Conservation (phyloP, 192 early-diverging fungal genomes). For the Umbelopsis sp. region DNA sequence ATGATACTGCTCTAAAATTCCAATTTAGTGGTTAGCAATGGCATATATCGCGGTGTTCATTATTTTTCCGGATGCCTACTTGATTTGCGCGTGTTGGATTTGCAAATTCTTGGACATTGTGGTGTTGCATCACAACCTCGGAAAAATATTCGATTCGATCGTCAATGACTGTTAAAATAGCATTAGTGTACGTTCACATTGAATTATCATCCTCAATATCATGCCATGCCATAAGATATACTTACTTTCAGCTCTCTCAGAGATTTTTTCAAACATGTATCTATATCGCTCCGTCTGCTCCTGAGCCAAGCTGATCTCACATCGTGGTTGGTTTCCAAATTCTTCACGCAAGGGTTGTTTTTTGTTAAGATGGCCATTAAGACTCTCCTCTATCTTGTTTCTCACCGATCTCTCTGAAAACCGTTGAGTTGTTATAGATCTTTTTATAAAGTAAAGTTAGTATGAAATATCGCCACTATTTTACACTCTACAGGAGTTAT, state of each 20-base stretch:
- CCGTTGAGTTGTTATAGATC: slow-evolving; percentile 22
- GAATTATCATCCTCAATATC: too few relatives aligned
- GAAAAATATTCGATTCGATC: slow-evolving; percentile 61
- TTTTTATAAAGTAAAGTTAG: background rate
- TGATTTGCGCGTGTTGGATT: slow-evolving; percentile 35
- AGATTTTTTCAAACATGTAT: slow-evolving; percentile 81
- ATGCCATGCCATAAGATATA: too few relatives aligned
- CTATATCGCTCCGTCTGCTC: slow-evolving; percentile 61
- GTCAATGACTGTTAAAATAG: slow-evolving; percentile 34
- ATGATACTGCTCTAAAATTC: slow-evolving; percentile 55
- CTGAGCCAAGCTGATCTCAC: slow-evolving; percentile 29
- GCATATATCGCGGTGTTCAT: background rate
- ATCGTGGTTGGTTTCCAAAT: slow-evolving; percentile 11
- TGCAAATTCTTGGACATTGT: slow-evolving; percentile 32
- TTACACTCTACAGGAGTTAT: background rate
- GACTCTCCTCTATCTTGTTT: slow-evolving; percentile 53
- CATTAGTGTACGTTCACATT: too few relatives aligned
- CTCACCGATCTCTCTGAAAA: slow-evolving; percentile 48
- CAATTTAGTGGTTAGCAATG: background rate
- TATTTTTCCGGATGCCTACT: background rate
- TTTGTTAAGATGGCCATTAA: slow-evolving; percentile 57
- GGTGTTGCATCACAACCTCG: slow-evolving; percentile 38
- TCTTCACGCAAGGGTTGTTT: background rate
- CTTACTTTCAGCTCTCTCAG: slow-evolving; percentile 60
- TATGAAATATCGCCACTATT: background rate